Percentiles rank a stretch among this genome's conserved stretches.
These are phyloP conservation scores for Cordyceps cateniannulata DNA, from an alignment of 2,329 filamentous ascomycete species.

Conservation along the genomic window DNA sequence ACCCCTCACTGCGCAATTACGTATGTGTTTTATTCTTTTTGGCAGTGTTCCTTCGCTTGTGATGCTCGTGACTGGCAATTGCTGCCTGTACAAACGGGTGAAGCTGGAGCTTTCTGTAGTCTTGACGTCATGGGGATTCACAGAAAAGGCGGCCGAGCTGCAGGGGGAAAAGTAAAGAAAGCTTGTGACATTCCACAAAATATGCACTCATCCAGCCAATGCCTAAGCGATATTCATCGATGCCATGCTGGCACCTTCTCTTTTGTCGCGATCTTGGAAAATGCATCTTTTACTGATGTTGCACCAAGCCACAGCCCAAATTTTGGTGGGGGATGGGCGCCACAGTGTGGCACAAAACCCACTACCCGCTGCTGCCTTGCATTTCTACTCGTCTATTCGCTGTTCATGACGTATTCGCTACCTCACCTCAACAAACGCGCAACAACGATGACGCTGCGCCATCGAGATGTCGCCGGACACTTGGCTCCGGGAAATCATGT, in stretches of 20 bases:
- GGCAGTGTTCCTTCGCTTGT: not conserved
- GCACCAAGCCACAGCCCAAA: not conserved
- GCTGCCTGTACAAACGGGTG: slow-evolving; percentile 2
- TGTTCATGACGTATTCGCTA: slow-evolving; percentile 8
- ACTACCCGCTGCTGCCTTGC: not conserved
- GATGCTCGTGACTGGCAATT: slow-evolving; percentile 6
- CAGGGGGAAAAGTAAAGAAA: not conserved
- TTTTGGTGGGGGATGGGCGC: not conserved
- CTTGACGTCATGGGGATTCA: slow-evolving; percentile 7
- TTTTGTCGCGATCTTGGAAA: not conserved
- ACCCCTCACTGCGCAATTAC: slow-evolving; percentile 11
- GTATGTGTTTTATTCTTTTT: not conserved
- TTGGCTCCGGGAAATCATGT: slow-evolving; percentile 8
- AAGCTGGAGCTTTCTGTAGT: not conserved
- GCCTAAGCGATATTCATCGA: not conserved
- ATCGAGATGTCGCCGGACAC: slow-evolving; percentile 12
- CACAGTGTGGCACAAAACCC: slow-evolving; percentile 11
- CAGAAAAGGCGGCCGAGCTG: not conserved
- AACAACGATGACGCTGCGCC: not conserved
- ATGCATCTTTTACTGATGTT: not conserved
- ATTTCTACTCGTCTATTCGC: not conserved
- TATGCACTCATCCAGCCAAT: not conserved
- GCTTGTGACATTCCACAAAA: not conserved
- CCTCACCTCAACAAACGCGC: not conserved
- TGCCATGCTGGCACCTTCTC: not conserved